These are phyloP conservation scores for Chlamydomonas eustigma DNA, from an alignment of 139 green algal species.

Conservation along the genomic window DNA sequence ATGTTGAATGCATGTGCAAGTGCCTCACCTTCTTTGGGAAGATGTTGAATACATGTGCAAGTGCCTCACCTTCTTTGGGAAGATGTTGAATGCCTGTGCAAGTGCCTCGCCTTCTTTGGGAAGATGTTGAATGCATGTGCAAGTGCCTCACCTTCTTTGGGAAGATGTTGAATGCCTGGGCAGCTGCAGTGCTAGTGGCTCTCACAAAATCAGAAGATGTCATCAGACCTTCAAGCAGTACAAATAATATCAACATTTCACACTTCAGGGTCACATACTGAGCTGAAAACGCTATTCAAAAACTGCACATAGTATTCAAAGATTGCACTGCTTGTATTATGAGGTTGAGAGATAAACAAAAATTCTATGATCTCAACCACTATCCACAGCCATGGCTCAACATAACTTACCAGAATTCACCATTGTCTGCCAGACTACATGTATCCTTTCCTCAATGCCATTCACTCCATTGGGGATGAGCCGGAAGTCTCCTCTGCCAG, in stretches of 20 bases:
- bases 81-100: too few species aligned
- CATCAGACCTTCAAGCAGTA: slow-evolving; percentile 72
- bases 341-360: too few species aligned
- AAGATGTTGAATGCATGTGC: neutral
- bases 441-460: slow-evolving; percentile 91
- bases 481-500: slow-evolving; percentile 81
- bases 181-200: slow-evolving; percentile 78
- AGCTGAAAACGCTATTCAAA: too few species aligned
- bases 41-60: slow-evolving; percentile 81
- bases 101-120: slow-evolving; percentile 1
- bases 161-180: slow-evolving; percentile 86
- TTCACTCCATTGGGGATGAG: slow-evolving; percentile 95
- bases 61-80: too few species aligned
- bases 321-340: too few species aligned
- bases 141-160: slow-evolving; percentile 66
- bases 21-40: slow-evolving; percentile 78
- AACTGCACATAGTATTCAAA: too few species aligned
- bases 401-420: slow-evolving; percentile 60
- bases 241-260: too few species aligned
- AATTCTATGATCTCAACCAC: too few species aligned
- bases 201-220: slow-evolving; percentile 77
- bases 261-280: too few species aligned
- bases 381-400: neutral
- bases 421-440: slow-evolving; percentile 83
- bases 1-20: slow-evolving; percentile 11